Evolutionary conservation across 495 filamentous ascomycete species (phyloP).

Genomic region (Neurospora intermedia): DNA sequence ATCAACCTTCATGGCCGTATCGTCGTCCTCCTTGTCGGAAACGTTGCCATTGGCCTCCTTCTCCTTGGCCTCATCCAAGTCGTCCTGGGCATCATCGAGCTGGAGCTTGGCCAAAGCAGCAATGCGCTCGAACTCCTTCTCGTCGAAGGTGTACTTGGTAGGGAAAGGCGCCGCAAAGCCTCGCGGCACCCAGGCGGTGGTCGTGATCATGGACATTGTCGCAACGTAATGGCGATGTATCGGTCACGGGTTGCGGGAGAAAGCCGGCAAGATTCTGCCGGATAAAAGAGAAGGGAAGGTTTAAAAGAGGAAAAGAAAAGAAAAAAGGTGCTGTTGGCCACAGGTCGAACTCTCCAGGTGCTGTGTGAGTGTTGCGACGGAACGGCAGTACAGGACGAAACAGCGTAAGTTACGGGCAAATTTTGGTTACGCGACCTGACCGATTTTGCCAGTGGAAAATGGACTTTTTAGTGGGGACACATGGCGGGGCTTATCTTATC

Average conservation of each 20-base stretch:
- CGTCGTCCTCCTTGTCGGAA: conserved; percentile 6
- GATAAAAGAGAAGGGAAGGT: conserved; percentile 3
- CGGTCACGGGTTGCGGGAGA: not conserved
- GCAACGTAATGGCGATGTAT: conserved; percentile 3
- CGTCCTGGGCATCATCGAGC: conserved; percentile 84
- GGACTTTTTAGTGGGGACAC: conserved; percentile 27
- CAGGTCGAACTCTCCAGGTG: not conserved
- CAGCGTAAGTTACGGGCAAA: not conserved
- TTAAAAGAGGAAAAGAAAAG: no score
- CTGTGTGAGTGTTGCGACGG: not conserved
- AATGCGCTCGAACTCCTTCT: conserved; percentile 87
- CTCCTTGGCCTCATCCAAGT: conserved; percentile 57
- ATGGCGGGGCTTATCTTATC: conserved; percentile 30
- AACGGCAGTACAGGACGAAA: not conserved
- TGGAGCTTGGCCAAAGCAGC: conserved; percentile 79
- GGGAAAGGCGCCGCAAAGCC: conserved; percentile 90
- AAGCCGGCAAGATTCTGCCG: not conserved
- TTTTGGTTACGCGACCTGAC: not conserved
- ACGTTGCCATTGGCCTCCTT: conserved; percentile 26
- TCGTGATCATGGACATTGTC: conserved; percentile 72
- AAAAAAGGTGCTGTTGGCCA: not conserved
- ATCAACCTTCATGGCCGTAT: conserved; percentile 8
- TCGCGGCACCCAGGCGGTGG: conserved; percentile 85
- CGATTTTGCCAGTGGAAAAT: not conserved
- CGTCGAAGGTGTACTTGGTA: conserved; percentile 80